These are phyloP conservation scores for Botrytis deweyae DNA, from an alignment of 2,329 filamentous ascomycete species.

Conservation along the genomic window DNA sequence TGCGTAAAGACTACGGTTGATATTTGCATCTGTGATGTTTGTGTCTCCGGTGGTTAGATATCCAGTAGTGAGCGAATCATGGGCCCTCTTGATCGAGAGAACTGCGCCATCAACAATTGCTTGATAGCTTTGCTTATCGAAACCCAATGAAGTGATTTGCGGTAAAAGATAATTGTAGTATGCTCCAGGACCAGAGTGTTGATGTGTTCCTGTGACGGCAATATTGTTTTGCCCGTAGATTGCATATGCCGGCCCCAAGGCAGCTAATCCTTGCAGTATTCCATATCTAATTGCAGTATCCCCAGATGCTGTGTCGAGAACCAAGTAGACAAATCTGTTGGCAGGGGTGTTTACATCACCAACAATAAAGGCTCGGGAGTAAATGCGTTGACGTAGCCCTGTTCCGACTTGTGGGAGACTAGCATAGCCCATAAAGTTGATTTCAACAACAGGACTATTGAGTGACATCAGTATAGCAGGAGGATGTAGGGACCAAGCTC, in stretches of 20 bases:
- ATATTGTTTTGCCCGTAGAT: slow-evolving; percentile 77
- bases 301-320: slow-evolving; percentile 81
- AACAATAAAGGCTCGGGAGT: slow-evolving; percentile 85
- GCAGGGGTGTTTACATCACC: slow-evolving; percentile 63
- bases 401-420: slow-evolving; percentile 76
- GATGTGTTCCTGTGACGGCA: slow-evolving; percentile 88
- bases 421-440: slow-evolving; percentile 91
- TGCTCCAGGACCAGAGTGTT: slow-evolving; percentile 83
- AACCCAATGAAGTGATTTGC: slow-evolving; percentile 84
- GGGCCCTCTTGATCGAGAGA: slow-evolving; percentile 77
- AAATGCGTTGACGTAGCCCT: slow-evolving; percentile 84
- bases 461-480: slow-evolving; percentile 15
- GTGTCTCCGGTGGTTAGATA: slow-evolving; percentile 68
- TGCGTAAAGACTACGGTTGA: slow-evolving; percentile 83
- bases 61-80: slow-evolving; percentile 64
- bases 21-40: slow-evolving; percentile 71
- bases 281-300: slow-evolving; percentile 86
- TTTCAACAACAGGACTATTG: slow-evolving; percentile 72
- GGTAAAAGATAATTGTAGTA: slow-evolving; percentile 94
- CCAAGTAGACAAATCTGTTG: slow-evolving; percentile 80
- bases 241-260: slow-evolving; percentile 68
- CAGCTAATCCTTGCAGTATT: slow-evolving; percentile 71
- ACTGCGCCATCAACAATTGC: slow-evolving; percentile 88
- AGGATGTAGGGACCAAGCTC: neutral
- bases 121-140: slow-evolving; percentile 79